These are phyloP conservation scores for Sporothrix curviconia DNA, from an alignment of 2,329 filamentous ascomycete genomes.

Conservation along the genomic window DNA sequence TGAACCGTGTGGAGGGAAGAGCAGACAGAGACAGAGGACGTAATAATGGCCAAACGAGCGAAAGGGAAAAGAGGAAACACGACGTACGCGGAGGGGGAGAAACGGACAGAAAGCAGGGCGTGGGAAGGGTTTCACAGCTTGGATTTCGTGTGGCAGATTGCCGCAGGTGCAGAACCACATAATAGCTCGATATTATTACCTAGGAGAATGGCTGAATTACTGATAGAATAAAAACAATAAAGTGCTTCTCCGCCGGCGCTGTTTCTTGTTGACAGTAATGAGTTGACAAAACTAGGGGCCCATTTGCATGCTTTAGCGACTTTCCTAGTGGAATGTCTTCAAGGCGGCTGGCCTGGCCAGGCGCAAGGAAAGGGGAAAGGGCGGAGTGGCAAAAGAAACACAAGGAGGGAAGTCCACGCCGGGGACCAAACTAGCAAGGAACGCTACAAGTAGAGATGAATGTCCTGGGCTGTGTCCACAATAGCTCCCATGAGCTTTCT, in stretches of 20 bases:
- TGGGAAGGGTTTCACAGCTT: conserved; percentile 9
- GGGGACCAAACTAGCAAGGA: neutral
- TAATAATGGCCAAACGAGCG: no score
- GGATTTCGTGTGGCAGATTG: conserved; percentile 1
- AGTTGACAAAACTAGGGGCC: neutral
- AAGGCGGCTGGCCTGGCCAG: neutral
- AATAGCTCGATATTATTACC: no score
- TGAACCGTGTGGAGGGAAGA: no score
- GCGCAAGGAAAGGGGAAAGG: neutral
- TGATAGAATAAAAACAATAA: neutral
- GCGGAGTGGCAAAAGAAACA: neutral
- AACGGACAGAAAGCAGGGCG: neutral
- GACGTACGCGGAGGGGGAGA: neutral
- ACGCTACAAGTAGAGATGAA: neutral
- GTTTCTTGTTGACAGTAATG: no score
- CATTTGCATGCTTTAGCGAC: conserved; percentile 13
- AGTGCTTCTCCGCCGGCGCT: no score
- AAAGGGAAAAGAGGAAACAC: neutral
- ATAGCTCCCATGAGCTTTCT: neutral
- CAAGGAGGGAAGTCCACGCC: no score
- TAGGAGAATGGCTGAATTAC: neutral
- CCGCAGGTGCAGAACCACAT: neutral
- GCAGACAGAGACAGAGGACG: no score
- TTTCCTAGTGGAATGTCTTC: conserved; percentile 10
- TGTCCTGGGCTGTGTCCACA: neutral